Percentiles rank a stretch among this genome's conserved stretches.
These are phyloP conservation scores for Xylaria sp. DNA, from an alignment of 2,329 filamentous ascomycete species.

Conservation along the genomic window DNA sequence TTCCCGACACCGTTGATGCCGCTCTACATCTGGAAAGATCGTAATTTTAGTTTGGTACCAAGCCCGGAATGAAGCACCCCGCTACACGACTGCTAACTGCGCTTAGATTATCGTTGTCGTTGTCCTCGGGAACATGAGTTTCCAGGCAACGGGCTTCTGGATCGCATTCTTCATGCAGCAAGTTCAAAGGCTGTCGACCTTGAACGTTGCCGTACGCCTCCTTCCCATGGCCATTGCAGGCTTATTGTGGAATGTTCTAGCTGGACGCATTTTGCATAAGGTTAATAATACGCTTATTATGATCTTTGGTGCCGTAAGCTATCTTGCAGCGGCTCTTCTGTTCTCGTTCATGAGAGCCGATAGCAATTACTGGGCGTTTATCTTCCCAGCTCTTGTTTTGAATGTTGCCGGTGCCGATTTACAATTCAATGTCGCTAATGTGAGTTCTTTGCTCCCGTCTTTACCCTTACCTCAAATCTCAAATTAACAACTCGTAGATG, in stretches of 20 bases:
- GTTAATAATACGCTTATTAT: constrained; percentile 73
- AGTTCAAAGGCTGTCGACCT: constrained; percentile 60
- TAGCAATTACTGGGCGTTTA: constrained; percentile 71
- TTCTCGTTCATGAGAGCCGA: constrained; percentile 65
- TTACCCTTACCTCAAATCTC: neutral
- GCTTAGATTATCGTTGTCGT: constrained; percentile 64
- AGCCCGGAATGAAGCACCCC: constrained; percentile 8
- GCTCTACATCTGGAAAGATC: constrained; percentile 67
- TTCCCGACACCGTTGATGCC: constrained; percentile 62
- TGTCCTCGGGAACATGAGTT: constrained; percentile 70
- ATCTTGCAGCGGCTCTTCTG: constrained; percentile 58
- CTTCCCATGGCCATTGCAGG: constrained; percentile 73
- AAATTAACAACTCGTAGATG: constrained; percentile 57
- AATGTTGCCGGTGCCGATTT: constrained; percentile 74
- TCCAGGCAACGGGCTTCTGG: constrained; percentile 70
- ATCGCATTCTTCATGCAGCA: constrained; percentile 72
- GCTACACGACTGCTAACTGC: constrained; percentile 14
- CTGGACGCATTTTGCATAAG: constrained; percentile 68
- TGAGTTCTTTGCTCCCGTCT: constrained; percentile 49
- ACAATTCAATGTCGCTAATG: constrained; percentile 76
- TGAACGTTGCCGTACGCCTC: constrained; percentile 70
- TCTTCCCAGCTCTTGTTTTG: constrained; percentile 69
- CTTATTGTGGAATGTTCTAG: constrained; percentile 70
- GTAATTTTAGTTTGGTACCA: constrained; percentile 69
- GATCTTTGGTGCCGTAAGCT: constrained; percentile 53